Percentiles rank a stretch among this genome's conserved stretches.
Conservation (phyloP, 495 filamentous ascomycete species). For the Penicillium waksmanii region DNA sequence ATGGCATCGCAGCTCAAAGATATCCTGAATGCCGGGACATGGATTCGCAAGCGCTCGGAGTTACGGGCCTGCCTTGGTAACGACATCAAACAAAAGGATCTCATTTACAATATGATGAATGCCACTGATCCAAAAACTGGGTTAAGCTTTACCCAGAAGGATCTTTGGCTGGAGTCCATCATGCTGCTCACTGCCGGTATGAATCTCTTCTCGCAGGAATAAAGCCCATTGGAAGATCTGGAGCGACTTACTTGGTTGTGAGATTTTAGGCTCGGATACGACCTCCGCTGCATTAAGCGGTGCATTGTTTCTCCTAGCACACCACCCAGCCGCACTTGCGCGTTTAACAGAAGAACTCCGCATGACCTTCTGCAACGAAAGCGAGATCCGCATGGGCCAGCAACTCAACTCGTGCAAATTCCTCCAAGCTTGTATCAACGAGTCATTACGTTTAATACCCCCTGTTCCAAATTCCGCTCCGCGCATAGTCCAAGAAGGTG, state of each 20-base stretch:
- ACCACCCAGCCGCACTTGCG: too few relatives aligned
- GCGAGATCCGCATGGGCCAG: too few relatives aligned
- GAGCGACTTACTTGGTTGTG: not conserved
- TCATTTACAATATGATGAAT: slow-evolving; percentile 63
- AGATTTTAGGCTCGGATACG: too few relatives aligned
- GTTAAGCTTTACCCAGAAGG: slow-evolving; percentile 54
- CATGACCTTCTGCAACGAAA: too few relatives aligned
- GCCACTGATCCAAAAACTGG: slow-evolving; percentile 63
- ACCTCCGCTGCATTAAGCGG: too few relatives aligned
- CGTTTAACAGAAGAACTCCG: too few relatives aligned
- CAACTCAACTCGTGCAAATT: too few relatives aligned
- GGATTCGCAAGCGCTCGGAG: slow-evolving; percentile 47
- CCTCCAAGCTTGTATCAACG: too few relatives aligned
- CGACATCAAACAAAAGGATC: slow-evolving; percentile 53
- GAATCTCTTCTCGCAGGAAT: not conserved
- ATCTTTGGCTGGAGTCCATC: slow-evolving; percentile 63
- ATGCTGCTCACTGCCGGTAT: slow-evolving; percentile 41
- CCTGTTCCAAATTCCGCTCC: too few relatives aligned
- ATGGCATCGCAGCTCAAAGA: slow-evolving; percentile 19
- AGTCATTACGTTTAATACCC: too few relatives aligned
- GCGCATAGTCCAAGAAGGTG: too few relatives aligned
- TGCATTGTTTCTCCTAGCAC: too few relatives aligned
- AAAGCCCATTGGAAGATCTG: not conserved
- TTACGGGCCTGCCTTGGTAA: slow-evolving; percentile 17
- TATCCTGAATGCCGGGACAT: slow-evolving; percentile 26